These are phyloP conservation scores for Umbellularia californica DNA, from an alignment of 164 flowering plant species.

Conservation along the genomic window DNA sequence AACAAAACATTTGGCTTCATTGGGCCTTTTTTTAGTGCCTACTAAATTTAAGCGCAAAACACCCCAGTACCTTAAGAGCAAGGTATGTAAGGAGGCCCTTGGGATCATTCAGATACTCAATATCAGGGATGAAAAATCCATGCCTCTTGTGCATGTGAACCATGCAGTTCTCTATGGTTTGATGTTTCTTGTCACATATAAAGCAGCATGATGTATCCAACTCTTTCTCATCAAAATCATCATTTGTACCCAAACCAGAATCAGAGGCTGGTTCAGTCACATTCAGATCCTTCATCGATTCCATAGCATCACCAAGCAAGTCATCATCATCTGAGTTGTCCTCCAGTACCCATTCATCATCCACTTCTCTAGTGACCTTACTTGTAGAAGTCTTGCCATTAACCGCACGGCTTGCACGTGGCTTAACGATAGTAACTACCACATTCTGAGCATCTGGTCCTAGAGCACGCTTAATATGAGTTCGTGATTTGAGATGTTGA, in stretches of 20 bases:
- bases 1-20: not conserved
- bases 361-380: constrained; percentile 20
- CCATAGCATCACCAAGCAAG: constrained; percentile 36
- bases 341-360: constrained; percentile 68
- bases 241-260: constrained; percentile 15
- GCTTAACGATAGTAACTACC: constrained; percentile 53
- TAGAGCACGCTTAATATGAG: constrained; percentile 58
- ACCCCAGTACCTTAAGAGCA: constrained; percentile 63
- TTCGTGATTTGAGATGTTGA: constrained; percentile 75
- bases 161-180: constrained; percentile 67
- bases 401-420: constrained; percentile 42
- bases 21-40: too few relatives aligned
- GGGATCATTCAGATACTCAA: constrained; percentile 92
- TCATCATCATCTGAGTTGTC: constrained; percentile 70
- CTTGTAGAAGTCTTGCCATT: constrained; percentile 11
- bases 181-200: constrained; percentile 77
- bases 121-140: constrained; percentile 94
- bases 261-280: constrained; percentile 24
- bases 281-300: constrained; percentile 37
- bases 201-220: constrained; percentile 83
- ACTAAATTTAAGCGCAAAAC: too few relatives aligned
- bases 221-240: constrained; percentile 39
- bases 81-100: constrained; percentile 80
- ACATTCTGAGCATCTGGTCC: constrained; percentile 20
- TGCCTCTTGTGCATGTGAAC: constrained; percentile 95